These are phyloP conservation scores for Boletus hoseneyae DNA, from an alignment of 1,284 basidiomycete species.

Conservation along the genomic window DNA sequence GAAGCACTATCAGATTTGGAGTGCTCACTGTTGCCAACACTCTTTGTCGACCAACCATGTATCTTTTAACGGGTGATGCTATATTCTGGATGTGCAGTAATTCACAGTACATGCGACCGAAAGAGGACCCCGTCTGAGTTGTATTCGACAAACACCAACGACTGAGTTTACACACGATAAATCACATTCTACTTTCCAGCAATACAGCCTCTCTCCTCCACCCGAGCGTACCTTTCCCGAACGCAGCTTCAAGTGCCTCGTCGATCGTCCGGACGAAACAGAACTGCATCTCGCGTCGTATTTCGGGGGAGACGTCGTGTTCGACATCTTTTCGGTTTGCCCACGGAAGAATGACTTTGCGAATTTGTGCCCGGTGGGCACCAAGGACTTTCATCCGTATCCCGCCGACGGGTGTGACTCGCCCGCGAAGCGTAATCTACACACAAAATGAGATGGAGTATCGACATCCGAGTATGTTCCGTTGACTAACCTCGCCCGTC, in stretches of 20 bases:
- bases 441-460: conserved; percentile 2
- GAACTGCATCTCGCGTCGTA: conserved; percentile 72
- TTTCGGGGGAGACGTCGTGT: conserved; percentile 72
- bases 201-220: conserved; percentile 53
- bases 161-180: neutral
- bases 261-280: conserved; percentile 75
- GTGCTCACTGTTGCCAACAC: conserved; percentile 7
- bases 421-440: conserved; percentile 73
- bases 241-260: conserved; percentile 79
- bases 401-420: conserved; percentile 79
- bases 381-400: conserved; percentile 66
- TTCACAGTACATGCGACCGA: neutral
- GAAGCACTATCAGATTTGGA: conserved; percentile 16
- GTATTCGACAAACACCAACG: too few species aligned
- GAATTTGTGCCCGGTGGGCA: conserved; percentile 80
- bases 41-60: conserved; percentile 18
- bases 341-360: conserved; percentile 77
- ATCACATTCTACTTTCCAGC: conserved; percentile 54
- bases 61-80: conserved; percentile 20
- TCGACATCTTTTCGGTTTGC: conserved; percentile 85
- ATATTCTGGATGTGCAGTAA: conserved; percentile 2
- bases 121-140: neutral
- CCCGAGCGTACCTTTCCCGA: conserved; percentile 59
- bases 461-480: neutral
- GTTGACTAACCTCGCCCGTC: conserved; percentile 68